A percentile compares a stretch with the other conserved stretches of the same genome.
These are phyloP conservation scores for Aspergillus brunneoviolaceus DNA, from an alignment of 2,329 filamentous ascomycete genomes.

Conservation along the genomic window DNA sequence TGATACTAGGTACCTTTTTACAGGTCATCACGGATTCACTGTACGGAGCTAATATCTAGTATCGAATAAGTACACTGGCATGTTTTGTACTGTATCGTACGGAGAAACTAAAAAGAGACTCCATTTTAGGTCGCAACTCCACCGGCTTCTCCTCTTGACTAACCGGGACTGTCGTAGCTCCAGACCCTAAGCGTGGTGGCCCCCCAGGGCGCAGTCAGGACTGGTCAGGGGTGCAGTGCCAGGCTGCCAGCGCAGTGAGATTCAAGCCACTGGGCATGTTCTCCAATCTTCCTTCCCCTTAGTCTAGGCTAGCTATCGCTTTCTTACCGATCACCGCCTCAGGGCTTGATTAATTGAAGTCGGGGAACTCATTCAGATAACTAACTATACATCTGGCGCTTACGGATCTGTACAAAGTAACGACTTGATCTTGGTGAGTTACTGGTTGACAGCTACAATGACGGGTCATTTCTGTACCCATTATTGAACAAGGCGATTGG, in stretches of 20 bases:
- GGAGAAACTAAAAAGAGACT: neutral
- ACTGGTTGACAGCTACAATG: neutral
- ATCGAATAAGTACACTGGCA: too few relatives aligned
- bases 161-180: neutral
- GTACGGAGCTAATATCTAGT: too few relatives aligned
- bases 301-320: neutral
- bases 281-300: neutral
- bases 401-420: too few relatives aligned
- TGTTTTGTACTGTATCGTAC: too few relatives aligned
- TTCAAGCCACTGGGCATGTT: neutral
- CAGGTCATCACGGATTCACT: too few relatives aligned
- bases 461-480: too few relatives aligned
- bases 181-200: neutral
- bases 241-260: neutral
- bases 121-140: neutral
- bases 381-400: too few relatives aligned
- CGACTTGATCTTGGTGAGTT: too few relatives aligned
- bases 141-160: neutral
- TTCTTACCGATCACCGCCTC: neutral
- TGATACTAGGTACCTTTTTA: too few relatives aligned
- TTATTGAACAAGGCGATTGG: too few relatives aligned
- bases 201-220: neutral
- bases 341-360: neutral
- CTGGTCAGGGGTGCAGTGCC: neutral
- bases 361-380: neutral